These are phyloP conservation scores for Phytophthora pisi DNA, from an alignment of 352 stramenopile species.

Conservation along the genomic window DNA sequence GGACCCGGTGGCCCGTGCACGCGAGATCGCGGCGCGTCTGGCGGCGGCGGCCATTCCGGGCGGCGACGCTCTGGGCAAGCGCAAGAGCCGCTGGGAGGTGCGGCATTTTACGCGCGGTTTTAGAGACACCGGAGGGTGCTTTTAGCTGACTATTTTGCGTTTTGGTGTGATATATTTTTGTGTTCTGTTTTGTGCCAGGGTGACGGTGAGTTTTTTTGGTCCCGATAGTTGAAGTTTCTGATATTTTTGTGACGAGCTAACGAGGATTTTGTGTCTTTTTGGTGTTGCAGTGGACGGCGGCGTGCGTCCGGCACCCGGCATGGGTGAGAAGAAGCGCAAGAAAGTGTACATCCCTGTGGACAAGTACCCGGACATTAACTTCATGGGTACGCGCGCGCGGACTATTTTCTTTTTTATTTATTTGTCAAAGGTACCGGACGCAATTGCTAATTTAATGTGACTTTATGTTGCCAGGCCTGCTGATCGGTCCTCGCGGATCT, in stretches of 20 bases:
- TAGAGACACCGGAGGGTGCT: not conserved
- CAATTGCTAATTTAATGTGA: not conserved
- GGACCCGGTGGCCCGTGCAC: constrained; percentile 81
- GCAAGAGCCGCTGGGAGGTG: constrained; percentile 88
- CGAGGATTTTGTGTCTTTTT: not conserved
- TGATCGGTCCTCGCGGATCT: constrained; percentile 90
- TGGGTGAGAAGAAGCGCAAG: constrained; percentile 81
- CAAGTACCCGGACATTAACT: constrained; percentile 94
- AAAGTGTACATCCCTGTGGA: constrained; percentile 93
- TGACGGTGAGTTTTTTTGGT: constrained; percentile 44
- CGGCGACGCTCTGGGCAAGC: constrained; percentile 72
- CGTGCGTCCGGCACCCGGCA: constrained; percentile 37
- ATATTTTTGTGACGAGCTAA: constrained; percentile 7
- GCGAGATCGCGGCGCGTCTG: constrained; percentile 83
- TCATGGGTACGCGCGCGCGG: constrained; percentile 58
- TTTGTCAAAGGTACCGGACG: not conserved
- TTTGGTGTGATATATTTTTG: constrained; percentile 19
- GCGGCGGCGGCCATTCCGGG: constrained; percentile 72
- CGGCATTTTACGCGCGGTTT: constrained; percentile 25
- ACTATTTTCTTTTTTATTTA: not conserved
- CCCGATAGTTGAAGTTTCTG: constrained; percentile 17
- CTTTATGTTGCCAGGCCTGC: constrained; percentile 36
- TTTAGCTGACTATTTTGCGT: not conserved
- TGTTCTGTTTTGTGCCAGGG: constrained; percentile 32
- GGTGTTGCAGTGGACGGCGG: constrained; percentile 43